These are phyloP conservation scores for Russula foetens DNA, from an alignment of 768 basidiomycete genomes.

Conservation along the genomic window DNA sequence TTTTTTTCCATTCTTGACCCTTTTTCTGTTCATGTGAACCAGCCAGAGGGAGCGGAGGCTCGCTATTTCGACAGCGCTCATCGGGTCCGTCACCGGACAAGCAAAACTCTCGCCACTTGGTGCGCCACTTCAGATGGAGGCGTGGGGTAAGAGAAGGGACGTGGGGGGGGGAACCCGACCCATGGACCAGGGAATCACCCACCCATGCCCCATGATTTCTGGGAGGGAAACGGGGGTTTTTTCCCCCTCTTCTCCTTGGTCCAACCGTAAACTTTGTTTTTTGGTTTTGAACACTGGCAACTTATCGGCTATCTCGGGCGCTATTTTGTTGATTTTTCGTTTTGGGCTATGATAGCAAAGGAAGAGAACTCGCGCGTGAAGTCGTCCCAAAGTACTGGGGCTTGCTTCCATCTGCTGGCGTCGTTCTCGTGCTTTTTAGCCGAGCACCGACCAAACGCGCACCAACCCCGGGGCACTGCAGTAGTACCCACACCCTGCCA, in stretches of 20 bases:
- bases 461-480: too few species aligned
- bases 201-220: background rate
- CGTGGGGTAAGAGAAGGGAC: background rate
- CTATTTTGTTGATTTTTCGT: background rate
- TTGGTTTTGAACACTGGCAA: too few species aligned
- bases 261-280: constrained; percentile 16
- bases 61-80: background rate
- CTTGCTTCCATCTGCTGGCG: constrained; percentile 2
- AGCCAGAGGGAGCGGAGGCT: background rate
- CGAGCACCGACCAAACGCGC: too few species aligned
- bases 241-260: background rate
- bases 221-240: background rate
- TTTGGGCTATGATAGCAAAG: background rate
- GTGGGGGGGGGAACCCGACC: background rate
- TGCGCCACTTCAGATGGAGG: background rate
- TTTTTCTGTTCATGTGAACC: background rate
- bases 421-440: too few species aligned
- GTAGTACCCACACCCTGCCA: too few species aligned
- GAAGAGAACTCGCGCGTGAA: background rate
- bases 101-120: background rate
- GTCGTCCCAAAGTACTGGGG: background rate
- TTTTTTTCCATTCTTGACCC: background rate
- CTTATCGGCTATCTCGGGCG: background rate
- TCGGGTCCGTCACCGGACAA: background rate
- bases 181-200: background rate